Conservation (phyloP, 805 yeast genomes). For the Pichia gijzeniarum region DNA sequence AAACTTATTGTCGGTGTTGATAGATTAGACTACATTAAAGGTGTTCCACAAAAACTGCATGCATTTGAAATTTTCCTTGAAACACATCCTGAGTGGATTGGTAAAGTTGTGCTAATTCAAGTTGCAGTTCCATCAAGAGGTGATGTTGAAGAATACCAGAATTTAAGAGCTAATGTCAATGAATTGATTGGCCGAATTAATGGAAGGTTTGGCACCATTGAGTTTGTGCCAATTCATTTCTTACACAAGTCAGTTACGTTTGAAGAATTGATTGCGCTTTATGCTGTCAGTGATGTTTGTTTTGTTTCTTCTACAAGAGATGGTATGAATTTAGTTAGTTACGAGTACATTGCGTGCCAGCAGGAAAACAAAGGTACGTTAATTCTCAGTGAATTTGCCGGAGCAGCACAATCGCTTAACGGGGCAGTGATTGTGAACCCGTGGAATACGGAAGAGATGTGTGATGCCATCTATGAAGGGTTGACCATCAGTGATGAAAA, state of each 20-base stretch:
- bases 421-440: constrained; percentile 95
- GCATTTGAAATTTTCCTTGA: constrained; percentile 90
- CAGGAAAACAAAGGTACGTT: constrained; percentile 73
- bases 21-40: constrained; percentile 92
- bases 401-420: constrained; percentile 97
- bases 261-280: constrained; percentile 84
- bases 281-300: constrained; percentile 83
- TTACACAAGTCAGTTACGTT: constrained; percentile 89
- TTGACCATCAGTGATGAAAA: constrained; percentile 81
- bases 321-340: constrained; percentile 96
- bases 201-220: constrained; percentile 94
- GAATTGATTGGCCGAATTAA: constrained; percentile 95
- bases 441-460: constrained; percentile 95
- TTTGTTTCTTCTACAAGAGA: constrained; percentile 92
- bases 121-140: constrained; percentile 98
- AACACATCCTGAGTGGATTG: constrained; percentile 97
- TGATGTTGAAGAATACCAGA: constrained; percentile 96
- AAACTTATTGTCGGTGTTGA: constrained; percentile 96
- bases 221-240: constrained; percentile 95
- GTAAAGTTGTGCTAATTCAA: constrained; percentile 91
- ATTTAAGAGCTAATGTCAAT: constrained; percentile 86
- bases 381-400: constrained; percentile 91
- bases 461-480: constrained; percentile 80
- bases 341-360: constrained; percentile 96
- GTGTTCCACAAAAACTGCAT: constrained; percentile 95